Percentiles rank a stretch among this genome's conserved stretches.
Evolutionary conservation across 768 basidiomycete genomes (phyloP).

Genomic region (Hemileccinum rubropunctum): DNA sequence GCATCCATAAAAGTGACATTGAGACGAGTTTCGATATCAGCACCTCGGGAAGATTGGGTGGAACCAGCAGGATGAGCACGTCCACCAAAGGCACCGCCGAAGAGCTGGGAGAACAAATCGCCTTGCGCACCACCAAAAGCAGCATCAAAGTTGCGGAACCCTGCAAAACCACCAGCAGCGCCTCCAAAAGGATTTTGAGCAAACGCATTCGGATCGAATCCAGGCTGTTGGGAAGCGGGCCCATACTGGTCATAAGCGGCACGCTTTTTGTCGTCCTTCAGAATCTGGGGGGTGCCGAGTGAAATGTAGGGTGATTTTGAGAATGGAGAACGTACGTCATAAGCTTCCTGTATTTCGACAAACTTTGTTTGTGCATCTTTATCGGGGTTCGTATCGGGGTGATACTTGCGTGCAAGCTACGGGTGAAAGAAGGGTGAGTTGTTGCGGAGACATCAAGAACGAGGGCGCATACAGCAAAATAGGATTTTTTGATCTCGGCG

Average conservation of each 20-base stretch:
- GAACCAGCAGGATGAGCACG: constrained; percentile 41
- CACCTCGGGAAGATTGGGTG: constrained; percentile 53
- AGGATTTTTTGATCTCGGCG: constrained; percentile 95
- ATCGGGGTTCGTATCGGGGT: constrained; percentile 96
- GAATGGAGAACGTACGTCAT: constrained; percentile 66
- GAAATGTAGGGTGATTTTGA: constrained; percentile 16
- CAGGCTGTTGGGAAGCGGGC: constrained; percentile 85
- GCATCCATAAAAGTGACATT: constrained; percentile 88
- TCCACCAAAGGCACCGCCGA: constrained; percentile 63
- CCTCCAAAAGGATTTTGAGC: constrained; percentile 50
- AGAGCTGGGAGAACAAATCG: constrained; percentile 85
- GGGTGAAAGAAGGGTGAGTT: constrained; percentile 13
- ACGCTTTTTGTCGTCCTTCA: constrained; percentile 95
- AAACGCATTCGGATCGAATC: constrained; percentile 91
- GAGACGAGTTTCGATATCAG: constrained; percentile 77
- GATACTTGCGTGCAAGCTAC: constrained; percentile 96
- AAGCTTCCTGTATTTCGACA: constrained; percentile 94
- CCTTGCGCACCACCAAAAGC: constrained; percentile 53
- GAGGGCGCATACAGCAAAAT: constrained; percentile 74
- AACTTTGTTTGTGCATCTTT: constrained; percentile 89
- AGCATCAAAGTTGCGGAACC: constrained; percentile 69
- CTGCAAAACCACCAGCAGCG: constrained; percentile 57
- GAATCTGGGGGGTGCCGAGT: constrained; percentile 48
- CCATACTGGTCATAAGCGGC: constrained; percentile 91
- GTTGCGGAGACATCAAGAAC: constrained; percentile 8